Base-by-base conservation (phyloP, 805 yeast species). In the Suhomyces canberraensis region DNA sequence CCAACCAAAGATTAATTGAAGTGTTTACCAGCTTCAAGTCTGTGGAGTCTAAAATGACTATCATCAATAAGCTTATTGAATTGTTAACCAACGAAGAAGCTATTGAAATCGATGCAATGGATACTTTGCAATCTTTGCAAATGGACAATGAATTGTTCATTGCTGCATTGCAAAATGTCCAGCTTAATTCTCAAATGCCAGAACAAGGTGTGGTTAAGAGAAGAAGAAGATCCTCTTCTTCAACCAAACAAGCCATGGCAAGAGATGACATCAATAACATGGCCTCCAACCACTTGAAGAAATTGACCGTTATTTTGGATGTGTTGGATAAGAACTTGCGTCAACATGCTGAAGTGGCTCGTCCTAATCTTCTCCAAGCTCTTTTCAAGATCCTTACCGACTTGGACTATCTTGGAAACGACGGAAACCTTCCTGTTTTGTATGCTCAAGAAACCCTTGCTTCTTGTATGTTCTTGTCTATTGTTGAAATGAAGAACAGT, bases 391-490 rank as follows among this genome's bases (percentile, higher is more conserved):
- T 82, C 25, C 64, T 85, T 34, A 77, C 86, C 35, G 93, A 85
- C 56, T 66, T 84, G 46, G 93, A 85, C 56, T 80, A 95, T 19
- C 70, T 93, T 32, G 96, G 95, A 29, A 80, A 79, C 45, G 98
- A 90, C 56, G 95, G 96, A 27, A 87, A 88, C 40, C 67, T 93
- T 44, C 96, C 98, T 3, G 91, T 91, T 4, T 69, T 86, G 30
- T 91, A 90, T 50, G 83, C 95, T 1, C 95, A 93, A 63, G 97
- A 93, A 58, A 79, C 91, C 0, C 66, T 93, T 42, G 93, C 96
- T 2, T 77, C 85, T 29, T 86, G 95, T 58, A 82, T 93, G 85
- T 71, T 81, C 33, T 75, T 78, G 45, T 71, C 83, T 16, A 80
- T 90, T 18, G 69, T 74, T 30, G 64, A 70, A 5, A 63, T 86